Evolutionary conservation across 192 early-diverging fungal genomes (phyloP).

Genomic region (Podila epigama): DNA sequence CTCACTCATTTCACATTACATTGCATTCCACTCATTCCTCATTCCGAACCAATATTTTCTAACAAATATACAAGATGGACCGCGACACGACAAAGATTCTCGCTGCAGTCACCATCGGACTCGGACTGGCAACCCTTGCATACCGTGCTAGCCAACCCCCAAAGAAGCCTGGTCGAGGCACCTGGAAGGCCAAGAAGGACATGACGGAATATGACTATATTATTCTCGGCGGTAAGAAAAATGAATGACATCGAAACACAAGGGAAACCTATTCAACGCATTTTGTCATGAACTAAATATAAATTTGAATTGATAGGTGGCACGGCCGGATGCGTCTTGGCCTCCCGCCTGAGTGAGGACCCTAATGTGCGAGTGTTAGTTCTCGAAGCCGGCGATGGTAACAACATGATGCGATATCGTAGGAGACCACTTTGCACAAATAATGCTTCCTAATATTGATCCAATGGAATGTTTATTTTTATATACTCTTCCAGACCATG

Average conservation of each 20-base stretch:
- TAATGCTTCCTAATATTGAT: background rate
- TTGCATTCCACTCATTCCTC: too few species aligned
- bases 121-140: conserved; percentile 6
- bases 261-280: too few species aligned
- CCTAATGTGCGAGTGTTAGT: conserved; percentile 13
- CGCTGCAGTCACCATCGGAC: background rate
- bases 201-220: conserved; percentile 12
- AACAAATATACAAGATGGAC: background rate
- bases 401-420: background rate
- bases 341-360: conserved; percentile 16
- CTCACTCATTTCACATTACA: too few species aligned
- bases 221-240: conserved; percentile 21
- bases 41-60: too few species aligned
- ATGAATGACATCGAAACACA: too few species aligned
- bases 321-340: conserved; percentile 23
- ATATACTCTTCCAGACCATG: background rate
- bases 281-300: too few species aligned
- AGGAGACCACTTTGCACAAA: background rate
- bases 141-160: background rate
- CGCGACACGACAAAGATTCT: background rate
- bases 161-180: conserved; percentile 3
- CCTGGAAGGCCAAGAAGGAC: conserved; percentile 13
- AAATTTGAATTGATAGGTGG: too few species aligned
- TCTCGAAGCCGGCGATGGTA: conserved; percentile 21
- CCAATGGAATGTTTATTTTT: background rate